phyloP scores from a whole-genome alignment of 2,329 filamentous ascomycete species.

The Beauveria scarabaeidicola region DNA sequence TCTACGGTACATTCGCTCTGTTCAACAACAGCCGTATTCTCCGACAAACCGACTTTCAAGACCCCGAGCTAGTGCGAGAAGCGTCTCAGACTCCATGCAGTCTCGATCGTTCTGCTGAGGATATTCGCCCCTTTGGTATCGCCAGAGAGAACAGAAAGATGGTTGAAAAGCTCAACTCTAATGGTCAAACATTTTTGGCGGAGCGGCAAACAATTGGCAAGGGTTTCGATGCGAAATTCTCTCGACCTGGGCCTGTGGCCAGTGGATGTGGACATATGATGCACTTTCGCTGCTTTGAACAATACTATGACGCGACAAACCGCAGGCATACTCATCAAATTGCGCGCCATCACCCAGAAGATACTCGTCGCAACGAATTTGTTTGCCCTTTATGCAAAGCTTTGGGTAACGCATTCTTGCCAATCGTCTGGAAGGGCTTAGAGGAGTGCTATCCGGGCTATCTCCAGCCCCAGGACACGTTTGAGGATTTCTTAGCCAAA shows the following conservation, averaged over 20 bases:
- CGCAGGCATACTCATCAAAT: constrained; percentile 87
- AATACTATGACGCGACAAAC: constrained; percentile 76
- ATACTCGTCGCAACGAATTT: constrained; percentile 72
- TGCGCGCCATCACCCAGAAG: constrained; percentile 85
- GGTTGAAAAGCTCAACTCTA: constrained; percentile 66
- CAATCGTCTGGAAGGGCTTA: constrained; percentile 90
- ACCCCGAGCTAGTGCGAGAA: constrained; percentile 78
- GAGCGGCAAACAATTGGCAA: constrained; percentile 81
- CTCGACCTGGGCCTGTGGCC: constrained; percentile 68
- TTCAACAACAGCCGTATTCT: constrained; percentile 80
- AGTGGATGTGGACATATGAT: constrained; percentile 96
- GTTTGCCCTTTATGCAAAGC: constrained; percentile 96
- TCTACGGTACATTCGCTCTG: constrained; percentile 91
- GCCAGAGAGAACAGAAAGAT: constrained; percentile 75
- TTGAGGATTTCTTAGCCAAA: constrained; percentile 60
- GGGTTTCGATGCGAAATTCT: constrained; percentile 67
- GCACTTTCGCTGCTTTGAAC: constrained; percentile 93
- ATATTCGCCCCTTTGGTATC: constrained; percentile 80
- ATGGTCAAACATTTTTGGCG: constrained; percentile 60
- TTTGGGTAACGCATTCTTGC: constrained; percentile 86
- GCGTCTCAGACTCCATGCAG: constrained; percentile 68
- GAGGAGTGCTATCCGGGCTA: constrained; percentile 73
- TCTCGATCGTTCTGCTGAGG: constrained; percentile 77
- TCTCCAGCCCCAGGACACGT: constrained; percentile 51
- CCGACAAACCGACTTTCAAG: constrained; percentile 74